Evolutionary conservation across 805 yeast genomes (phyloP).

Genomic region (Saccharomycopsis oosterbeekiorum): DNA sequence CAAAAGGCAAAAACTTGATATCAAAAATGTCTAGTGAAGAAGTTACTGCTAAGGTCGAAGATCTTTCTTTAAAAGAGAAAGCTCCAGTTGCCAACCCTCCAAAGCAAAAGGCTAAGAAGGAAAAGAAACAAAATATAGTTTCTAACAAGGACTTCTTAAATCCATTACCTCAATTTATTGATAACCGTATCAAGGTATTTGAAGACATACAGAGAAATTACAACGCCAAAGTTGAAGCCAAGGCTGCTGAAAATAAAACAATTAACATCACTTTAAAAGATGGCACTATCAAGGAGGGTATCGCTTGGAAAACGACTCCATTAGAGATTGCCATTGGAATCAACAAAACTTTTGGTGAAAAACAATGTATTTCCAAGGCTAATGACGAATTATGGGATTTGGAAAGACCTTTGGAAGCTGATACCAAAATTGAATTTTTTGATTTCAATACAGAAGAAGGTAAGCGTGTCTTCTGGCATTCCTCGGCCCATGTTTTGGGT

Average conservation of each 20-base stretch:
- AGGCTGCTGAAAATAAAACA: constrained; percentile 44
- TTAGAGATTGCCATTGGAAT: constrained; percentile 73
- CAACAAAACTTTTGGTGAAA: constrained; percentile 80
- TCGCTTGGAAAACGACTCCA: constrained; percentile 86
- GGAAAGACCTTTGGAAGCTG: constrained; percentile 81
- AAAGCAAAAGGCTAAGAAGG: constrained; percentile 31
- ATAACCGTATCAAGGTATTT: constrained; percentile 66
- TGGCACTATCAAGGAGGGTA: constrained; percentile 70
- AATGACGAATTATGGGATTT: constrained; percentile 91
- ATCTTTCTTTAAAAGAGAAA: constrained; percentile 14
- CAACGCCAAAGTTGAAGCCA: constrained; percentile 59
- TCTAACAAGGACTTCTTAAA: constrained; percentile 39
- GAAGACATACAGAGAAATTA: constrained; percentile 70
- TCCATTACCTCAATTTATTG: constrained; percentile 80
- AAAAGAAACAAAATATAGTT: constrained; percentile 27
- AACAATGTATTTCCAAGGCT: constrained; percentile 85
- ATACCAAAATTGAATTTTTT: constrained; percentile 60
- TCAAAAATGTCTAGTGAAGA: constrained; percentile 28
- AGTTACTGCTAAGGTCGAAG: constrained; percentile 39
- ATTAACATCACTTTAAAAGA: constrained; percentile 80
- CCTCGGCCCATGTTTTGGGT: constrained; percentile 96
- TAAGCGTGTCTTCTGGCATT: constrained; percentile 95
- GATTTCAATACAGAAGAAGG: constrained; percentile 95
- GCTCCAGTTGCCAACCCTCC: not conserved
- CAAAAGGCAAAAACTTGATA: not conserved